phyloP scores from a whole-genome alignment of 331 rosid species.

The Cydonia oblonga region DNA sequence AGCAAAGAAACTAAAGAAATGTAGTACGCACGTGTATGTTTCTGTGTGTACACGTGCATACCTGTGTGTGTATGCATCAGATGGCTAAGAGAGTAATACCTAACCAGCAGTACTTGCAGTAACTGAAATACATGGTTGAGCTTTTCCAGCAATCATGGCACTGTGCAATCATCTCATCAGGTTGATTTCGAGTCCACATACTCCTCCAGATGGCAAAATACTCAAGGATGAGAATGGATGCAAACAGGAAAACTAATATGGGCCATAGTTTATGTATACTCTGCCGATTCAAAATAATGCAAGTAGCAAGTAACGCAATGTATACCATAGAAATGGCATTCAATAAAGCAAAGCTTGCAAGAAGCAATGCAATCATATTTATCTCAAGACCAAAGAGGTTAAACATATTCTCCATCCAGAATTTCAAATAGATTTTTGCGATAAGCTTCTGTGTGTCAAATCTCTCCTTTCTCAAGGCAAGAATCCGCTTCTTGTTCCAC shows the following conservation, averaged over 20 bases:
- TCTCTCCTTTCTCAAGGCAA: constrained; percentile 72
- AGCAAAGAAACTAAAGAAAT: background rate
- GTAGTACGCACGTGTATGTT: background rate
- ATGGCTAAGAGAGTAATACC: constrained; percentile 50
- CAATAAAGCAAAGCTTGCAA: constrained; percentile 87
- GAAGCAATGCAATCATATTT: constrained; percentile 86
- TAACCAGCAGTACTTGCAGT: constrained; percentile 81
- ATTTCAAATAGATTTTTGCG: constrained; percentile 70
- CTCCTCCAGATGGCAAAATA: constrained; percentile 75
- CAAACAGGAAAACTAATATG: constrained; percentile 70
- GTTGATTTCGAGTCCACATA: constrained; percentile 26
- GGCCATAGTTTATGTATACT: constrained; percentile 74
- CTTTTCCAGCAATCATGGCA: constrained; percentile 85
- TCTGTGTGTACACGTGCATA: background rate
- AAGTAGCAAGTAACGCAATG: constrained; percentile 69
- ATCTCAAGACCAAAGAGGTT: constrained; percentile 96
- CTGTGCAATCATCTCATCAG: constrained; percentile 24
- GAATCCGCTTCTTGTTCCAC: constrained; percentile 80
- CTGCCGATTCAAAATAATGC: constrained; percentile 65
- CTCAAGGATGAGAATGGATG: constrained; percentile 76
- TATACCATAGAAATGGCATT: constrained; percentile 76
- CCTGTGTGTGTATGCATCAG: background rate
- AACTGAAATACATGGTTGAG: constrained; percentile 50
- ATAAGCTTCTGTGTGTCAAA: constrained; percentile 73
- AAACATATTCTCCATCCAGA: constrained; percentile 83